phyloP scores from a whole-genome alignment of 1,284 basidiomycete species.

The Thelephora terrestris region DNA sequence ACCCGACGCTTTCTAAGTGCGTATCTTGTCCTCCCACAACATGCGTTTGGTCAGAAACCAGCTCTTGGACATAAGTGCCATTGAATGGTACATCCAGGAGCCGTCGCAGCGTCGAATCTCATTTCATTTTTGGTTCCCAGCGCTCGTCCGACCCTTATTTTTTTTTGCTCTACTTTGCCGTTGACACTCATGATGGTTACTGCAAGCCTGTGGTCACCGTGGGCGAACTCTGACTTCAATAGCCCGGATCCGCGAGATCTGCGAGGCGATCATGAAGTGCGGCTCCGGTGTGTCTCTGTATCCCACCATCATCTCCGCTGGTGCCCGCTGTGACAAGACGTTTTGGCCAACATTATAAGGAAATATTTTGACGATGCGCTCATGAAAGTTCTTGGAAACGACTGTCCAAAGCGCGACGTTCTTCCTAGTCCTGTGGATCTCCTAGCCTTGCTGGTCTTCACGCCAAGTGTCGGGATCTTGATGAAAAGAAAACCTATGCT shows the following conservation, averaged over 20 bases:
- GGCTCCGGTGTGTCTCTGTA: constrained; percentile 92
- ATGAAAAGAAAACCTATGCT: constrained; percentile 83
- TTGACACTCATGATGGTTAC: constrained; percentile 93
- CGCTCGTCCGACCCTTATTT: not conserved
- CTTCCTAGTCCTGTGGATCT: constrained; percentile 83
- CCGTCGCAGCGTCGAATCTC: constrained; percentile 78
- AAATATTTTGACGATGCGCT: constrained; percentile 74
- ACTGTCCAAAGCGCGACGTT: constrained; percentile 35
- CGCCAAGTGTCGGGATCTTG: constrained; percentile 89
- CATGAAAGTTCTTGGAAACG: constrained; percentile 48
- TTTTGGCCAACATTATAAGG: constrained; percentile 70
- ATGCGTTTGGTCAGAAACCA: constrained; percentile 96
- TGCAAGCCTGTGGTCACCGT: constrained; percentile 80
- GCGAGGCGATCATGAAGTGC: constrained; percentile 83
- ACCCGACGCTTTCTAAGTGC: constrained; percentile 81
- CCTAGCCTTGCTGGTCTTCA: constrained; percentile 81
- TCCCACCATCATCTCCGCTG: constrained; percentile 90
- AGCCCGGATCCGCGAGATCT: constrained; percentile 77
- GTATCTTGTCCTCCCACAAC: constrained; percentile 91
- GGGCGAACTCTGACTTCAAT: constrained; percentile 88
- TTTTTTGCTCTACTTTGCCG: constrained; percentile 29
- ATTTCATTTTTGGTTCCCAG: not conserved
- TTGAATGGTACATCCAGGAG: constrained; percentile 96
- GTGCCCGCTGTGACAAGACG: constrained; percentile 88
- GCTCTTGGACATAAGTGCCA: constrained; percentile 85